Evolutionary conservation across 2,329 filamentous ascomycete genomes (phyloP).

Genomic region (Diplodia seriata): DNA sequence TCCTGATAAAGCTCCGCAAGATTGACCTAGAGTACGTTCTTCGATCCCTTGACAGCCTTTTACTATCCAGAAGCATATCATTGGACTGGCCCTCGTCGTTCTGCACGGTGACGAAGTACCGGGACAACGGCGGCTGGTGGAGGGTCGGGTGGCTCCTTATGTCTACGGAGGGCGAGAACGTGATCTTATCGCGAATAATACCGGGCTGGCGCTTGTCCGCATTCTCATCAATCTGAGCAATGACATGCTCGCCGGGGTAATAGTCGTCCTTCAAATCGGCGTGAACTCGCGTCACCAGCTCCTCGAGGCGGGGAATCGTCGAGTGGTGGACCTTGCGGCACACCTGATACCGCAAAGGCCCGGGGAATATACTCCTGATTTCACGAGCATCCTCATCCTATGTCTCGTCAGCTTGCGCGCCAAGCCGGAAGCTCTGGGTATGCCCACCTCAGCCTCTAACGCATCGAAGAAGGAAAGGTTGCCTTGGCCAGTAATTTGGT

Average conservation of each 20-base stretch:
- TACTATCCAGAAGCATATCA: constrained; percentile 57
- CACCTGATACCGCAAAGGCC: constrained; percentile 88
- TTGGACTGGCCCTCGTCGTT: constrained; percentile 20
- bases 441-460: constrained; percentile 80
- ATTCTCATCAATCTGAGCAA: constrained; percentile 59
- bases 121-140: constrained; percentile 71
- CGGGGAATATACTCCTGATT: constrained; percentile 90
- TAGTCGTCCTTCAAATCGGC: constrained; percentile 83
- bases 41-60: constrained; percentile 81
- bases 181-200: constrained; percentile 43
- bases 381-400: constrained; percentile 74
- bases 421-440: background rate
- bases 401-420: constrained; percentile 35
- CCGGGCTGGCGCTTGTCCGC: constrained; percentile 24
- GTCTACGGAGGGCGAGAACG: constrained; percentile 67
- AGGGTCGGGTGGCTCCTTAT: constrained; percentile 69
- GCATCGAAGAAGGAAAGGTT: constrained; percentile 92
- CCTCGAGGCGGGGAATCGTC: constrained; percentile 86
- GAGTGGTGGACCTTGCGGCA: constrained; percentile 91
- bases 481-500: constrained; percentile 93
- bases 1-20: constrained; percentile 91
- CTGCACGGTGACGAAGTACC: constrained; percentile 43
- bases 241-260: constrained; percentile 85
- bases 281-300: constrained; percentile 52
- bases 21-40: constrained; percentile 96